phyloP scores from a whole-genome alignment of 2,329 filamentous ascomycete species.

The Talaromyces sp. region DNA sequence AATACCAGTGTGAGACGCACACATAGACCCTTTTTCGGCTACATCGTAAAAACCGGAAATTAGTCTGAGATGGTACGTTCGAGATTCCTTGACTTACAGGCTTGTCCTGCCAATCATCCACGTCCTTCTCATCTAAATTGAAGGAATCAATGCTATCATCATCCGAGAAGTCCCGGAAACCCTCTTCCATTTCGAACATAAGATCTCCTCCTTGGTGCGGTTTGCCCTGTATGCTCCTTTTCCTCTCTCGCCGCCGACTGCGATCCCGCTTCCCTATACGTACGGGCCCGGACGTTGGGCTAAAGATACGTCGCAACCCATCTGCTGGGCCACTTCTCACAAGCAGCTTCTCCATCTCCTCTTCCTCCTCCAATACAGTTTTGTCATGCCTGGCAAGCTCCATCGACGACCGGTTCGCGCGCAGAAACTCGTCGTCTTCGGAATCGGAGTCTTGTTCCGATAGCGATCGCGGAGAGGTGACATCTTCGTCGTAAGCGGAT shows the following conservation, averaged over 20 bases:
- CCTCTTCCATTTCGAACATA: constrained; percentile 90
- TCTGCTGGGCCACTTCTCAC: constrained; percentile 38
- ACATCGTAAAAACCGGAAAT: not conserved
- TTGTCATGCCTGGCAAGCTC: constrained; percentile 69
- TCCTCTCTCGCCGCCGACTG: constrained; percentile 48
- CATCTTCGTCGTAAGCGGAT: constrained; percentile 65
- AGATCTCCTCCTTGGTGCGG: constrained; percentile 67
- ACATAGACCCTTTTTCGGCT: constrained; percentile 22
- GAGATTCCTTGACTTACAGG: constrained; percentile 19
- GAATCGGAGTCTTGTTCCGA: constrained; percentile 71
- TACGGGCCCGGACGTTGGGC: constrained; percentile 45
- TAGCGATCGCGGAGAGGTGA: constrained; percentile 60
- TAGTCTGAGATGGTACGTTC: not conserved
- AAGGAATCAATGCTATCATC: constrained; percentile 59
- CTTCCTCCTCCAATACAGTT: constrained; percentile 70
- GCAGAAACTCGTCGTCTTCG: constrained; percentile 68
- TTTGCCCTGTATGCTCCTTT: constrained; percentile 48
- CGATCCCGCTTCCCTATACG: constrained; percentile 53
- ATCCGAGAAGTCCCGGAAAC: constrained; percentile 59
- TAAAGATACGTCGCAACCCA: constrained; percentile 41
- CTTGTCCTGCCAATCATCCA: constrained; percentile 32
- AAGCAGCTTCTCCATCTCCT: constrained; percentile 53
- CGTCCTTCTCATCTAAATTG: constrained; percentile 47
- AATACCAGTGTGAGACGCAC: constrained; percentile 40
- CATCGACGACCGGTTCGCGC: constrained; percentile 63